Base-by-base conservation (phyloP, 441 rosid species). In the Adansonia grandidieri region DNA sequence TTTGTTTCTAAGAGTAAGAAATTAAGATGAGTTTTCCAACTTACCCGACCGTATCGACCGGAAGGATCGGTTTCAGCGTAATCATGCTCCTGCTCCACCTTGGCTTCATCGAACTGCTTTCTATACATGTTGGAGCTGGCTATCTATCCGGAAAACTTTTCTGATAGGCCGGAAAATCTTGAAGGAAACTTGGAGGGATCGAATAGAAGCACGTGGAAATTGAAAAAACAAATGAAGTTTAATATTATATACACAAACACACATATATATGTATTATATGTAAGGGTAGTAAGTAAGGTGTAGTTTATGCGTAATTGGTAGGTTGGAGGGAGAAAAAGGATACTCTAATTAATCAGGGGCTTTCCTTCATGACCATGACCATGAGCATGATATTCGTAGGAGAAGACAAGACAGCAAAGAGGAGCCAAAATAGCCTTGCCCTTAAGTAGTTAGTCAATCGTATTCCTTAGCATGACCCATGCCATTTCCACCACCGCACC, bases 11-110 rank as follows among this genome's bases (percentile, higher is more conserved):
- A 58, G 24, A 13, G 56, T 51, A 58, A 8, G 28, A 2, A 9
- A 58, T 11, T 20, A 9, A 71, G 40, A 19, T 47, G 13, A 37
- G 6, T 19, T 44, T 44, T 24, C 13, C 11, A 76, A 88, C 97
- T 88, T 89, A 93, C 98, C 77, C 97, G 92, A 71, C 95, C 89
- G 19, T 94, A 94, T 6, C 97, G 93, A 63, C 92, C 89, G 2
- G 91, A 78, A 1, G 97, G 95, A 84, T 94, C 97, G 32, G 89
- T 91, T 82, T 94, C 97, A 0, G 79, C 91, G 32, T 93, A 94
- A 37, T 80, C 68, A 0, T 51, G 73, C 44, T 80, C 67, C 42
- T 37, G 42, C 6, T 37, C 42, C 0, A 42, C 19, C n/a, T 79
- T 63, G 44, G 82, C 57, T 20, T 66, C 87, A 40, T 76, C 73